These are phyloP conservation scores for Diversispora epigaea DNA, from an alignment of 192 early-diverging fungal genomes.

Conservation along the genomic window DNA sequence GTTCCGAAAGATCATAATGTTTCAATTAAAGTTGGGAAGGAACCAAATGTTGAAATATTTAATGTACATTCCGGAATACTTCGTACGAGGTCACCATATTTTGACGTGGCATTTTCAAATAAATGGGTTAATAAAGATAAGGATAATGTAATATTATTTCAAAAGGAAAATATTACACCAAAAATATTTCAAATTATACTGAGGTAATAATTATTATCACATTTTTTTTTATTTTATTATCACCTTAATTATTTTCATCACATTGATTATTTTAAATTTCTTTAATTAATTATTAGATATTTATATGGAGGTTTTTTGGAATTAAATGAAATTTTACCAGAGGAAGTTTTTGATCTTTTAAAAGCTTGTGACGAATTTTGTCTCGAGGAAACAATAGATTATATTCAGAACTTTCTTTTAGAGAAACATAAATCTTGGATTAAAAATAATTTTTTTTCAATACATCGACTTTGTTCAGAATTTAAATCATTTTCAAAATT, in stretches of 20 bases:
- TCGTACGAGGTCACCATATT: slow-evolving; percentile 13
- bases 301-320: no score
- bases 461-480: no score
- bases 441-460: no score
- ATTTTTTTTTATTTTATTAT: no score
- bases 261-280: neutral
- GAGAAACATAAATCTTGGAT: no score
- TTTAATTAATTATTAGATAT: no score
- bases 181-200: slow-evolving; percentile 1
- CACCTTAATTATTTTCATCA: neutral
- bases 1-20: neutral
- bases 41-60: slow-evolving; percentile 9
- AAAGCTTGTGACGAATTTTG: no score
- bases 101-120: neutral
- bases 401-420: no score
- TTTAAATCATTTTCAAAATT: no score
- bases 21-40: neutral
- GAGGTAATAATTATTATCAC: neutral
- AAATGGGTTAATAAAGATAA: neutral
- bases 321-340: no score
- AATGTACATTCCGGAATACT: slow-evolving; percentile 16
- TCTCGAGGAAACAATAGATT: no score
- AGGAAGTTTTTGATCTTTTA: no score
- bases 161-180: slow-evolving; percentile 11
- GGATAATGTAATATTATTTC: neutral